Evolutionary conservation across 1,284 basidiomycete genomes (phyloP), one percentile per base, ranked within the genome.

Genomic region (Boletus smithii): DNA sequence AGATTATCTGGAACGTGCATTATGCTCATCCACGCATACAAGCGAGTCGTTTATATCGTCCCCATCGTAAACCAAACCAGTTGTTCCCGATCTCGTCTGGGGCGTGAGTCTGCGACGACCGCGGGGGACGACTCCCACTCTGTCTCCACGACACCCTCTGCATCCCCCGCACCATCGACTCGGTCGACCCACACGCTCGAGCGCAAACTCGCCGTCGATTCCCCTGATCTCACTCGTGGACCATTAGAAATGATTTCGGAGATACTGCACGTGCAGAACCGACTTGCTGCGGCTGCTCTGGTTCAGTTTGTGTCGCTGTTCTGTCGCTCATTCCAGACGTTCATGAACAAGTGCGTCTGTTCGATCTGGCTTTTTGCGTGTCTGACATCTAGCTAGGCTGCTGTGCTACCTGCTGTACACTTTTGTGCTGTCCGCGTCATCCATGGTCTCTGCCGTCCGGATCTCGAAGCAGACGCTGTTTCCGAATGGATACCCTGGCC

Each of bases 401-500:
- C 70, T 90, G 20, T 80, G 80, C 1, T 78, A 85, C 59, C 58
- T 85, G 44, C 71, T 91, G 43, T 74, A 74, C 50, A 70, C 68
- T 1, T 64, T 74, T 38, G 66, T 78, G n/a, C 69, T 89, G 20
- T 82, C 80, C 3, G 75, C 48, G 63, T 83, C 42, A 69, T 79
- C 37, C 69, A 67, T 42, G 60, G 74, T 46, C 66, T 79, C 37
- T 8, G 53, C 72, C 26, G 61, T 81, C 23, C 73, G 76, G 38
- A 60, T 71, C 8, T 70, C 77, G 7, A 88, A 87, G 55, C 73
- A 74, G 18, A 75, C 80, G 4, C 72, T 93, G 31, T 92, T 91
- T 59, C 89, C 91, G 5, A 82, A 85, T 50, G 90, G 89, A 17
- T 88, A 88, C 67, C 88, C 88, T 2, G 83, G 76, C 0, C 77